These are phyloP conservation scores for Colletotrichum plurivorum DNA, from an alignment of 2,329 filamentous ascomycete species.

Conservation along the genomic window DNA sequence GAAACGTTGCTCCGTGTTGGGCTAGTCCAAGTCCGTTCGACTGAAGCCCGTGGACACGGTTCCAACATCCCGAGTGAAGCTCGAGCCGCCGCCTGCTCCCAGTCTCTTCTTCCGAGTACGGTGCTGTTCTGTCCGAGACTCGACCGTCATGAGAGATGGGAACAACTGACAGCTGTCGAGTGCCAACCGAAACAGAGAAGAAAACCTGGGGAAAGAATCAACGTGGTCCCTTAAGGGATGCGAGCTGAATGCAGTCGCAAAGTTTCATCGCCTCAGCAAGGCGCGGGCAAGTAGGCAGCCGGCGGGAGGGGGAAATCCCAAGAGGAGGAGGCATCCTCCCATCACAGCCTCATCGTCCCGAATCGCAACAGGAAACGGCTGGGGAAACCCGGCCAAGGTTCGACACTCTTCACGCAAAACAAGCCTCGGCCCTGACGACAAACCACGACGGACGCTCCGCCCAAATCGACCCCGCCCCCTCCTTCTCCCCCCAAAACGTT, in stretches of 20 bases:
- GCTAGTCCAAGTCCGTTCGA: constrained; percentile 7
- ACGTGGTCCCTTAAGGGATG: not conserved
- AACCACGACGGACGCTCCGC: not conserved
- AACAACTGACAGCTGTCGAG: constrained; percentile 15
- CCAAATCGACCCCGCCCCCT: not conserved
- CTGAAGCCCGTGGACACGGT: constrained; percentile 3
- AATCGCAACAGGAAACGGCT: not conserved
- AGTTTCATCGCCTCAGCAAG: constrained; percentile 20
- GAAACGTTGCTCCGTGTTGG: constrained; percentile 8
- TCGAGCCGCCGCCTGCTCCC: constrained; percentile 24
- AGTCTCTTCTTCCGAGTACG: not conserved
- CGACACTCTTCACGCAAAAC: constrained; percentile 7
- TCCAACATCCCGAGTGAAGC: constrained; percentile 11
- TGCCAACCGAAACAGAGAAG: constrained; percentile 10
- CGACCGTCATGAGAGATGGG: not conserved
- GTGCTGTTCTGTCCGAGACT: not conserved
- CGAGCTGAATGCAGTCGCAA: constrained; percentile 22
- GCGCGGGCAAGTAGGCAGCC: not conserved
- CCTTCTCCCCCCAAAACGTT: not conserved
- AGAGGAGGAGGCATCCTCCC: constrained; percentile 4
- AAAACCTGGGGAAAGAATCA: constrained; percentile 14
- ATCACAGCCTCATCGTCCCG: constrained; percentile 18
- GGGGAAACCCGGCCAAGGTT: constrained; percentile 27
- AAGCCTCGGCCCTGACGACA: constrained; percentile 26
- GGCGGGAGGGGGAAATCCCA: not conserved